Evolutionary conservation across 176 grass and related monocot species (phyloP).

Genomic region (Dendrocalamus sinicus): DNA sequence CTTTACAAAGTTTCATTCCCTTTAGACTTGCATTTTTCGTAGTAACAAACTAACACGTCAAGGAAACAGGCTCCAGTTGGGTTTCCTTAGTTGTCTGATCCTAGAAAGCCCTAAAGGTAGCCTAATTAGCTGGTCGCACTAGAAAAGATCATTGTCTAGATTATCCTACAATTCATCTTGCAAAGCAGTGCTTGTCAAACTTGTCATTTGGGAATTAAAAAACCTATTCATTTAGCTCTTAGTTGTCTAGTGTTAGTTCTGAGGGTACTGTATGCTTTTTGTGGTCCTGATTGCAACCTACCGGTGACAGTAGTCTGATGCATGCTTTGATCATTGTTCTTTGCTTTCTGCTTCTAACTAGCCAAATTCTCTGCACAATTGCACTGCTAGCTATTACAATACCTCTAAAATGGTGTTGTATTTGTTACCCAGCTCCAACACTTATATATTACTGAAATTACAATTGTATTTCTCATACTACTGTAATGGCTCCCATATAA

Average conservation of each 20-base stretch:
- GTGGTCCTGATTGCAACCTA: conserved; percentile 24
- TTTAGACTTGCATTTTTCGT: conserved; percentile 32
- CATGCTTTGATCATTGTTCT: conserved; percentile 29
- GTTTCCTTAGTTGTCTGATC: conserved; percentile 43
- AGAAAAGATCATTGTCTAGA: conserved; percentile 40
- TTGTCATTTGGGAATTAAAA: conserved; percentile 38
- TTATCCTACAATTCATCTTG: conserved; percentile 28
- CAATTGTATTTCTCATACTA: too few species aligned
- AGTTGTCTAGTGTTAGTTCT: conserved; percentile 31
- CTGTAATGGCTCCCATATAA: too few species aligned
- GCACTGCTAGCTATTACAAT: too few species aligned
- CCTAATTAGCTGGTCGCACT: conserved; percentile 19
- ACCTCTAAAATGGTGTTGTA: too few species aligned
- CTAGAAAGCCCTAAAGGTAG: conserved; percentile 46
- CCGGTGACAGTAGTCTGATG: conserved; percentile 1
- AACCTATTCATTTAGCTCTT: conserved; percentile 37
- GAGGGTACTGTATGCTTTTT: conserved; percentile 15
- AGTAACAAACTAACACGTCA: conserved; percentile 16
- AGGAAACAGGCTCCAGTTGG: conserved; percentile 40
- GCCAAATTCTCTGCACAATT: too few species aligned
- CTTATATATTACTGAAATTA: too few species aligned
- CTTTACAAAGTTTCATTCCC: conserved; percentile 33
- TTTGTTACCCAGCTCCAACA: too few species aligned
- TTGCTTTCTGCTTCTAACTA: conserved; percentile 12
- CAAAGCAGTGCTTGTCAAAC: conserved; percentile 16